These are phyloP conservation scores for Pleurotus platypus DNA, from an alignment of 768 basidiomycete species.

Conservation along the genomic window DNA sequence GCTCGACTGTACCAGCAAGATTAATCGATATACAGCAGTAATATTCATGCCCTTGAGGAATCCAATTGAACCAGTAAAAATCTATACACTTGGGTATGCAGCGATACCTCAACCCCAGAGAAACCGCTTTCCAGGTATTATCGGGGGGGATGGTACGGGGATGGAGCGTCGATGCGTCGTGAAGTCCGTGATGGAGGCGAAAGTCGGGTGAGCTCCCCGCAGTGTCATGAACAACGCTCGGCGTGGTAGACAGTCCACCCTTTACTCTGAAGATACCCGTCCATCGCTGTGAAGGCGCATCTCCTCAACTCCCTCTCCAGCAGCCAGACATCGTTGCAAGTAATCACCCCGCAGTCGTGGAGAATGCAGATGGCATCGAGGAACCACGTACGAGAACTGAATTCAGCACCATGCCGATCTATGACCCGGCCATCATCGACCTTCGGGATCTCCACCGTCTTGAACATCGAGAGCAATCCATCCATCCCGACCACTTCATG, in stretches of 20 bases:
- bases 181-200: too few species aligned
- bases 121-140: too few species aligned
- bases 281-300: constrained; percentile 47
- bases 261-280: constrained; percentile 41
- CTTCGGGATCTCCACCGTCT: constrained; percentile 36
- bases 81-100: too few species aligned
- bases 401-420: constrained; percentile 26
- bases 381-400: constrained; percentile 46
- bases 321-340: constrained; percentile 45
- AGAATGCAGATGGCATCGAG: constrained; percentile 41
- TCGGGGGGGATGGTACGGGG: too few species aligned
- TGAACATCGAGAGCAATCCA: constrained; percentile 39
- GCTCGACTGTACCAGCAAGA: too few species aligned
- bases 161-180: too few species aligned
- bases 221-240: constrained; percentile 3
- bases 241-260: constrained; percentile 18
- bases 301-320: constrained; percentile 44
- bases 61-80: too few species aligned
- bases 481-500: constrained; percentile 39
- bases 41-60: too few species aligned
- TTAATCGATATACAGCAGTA: too few species aligned
- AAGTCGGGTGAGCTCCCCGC: too few species aligned
- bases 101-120: too few species aligned
- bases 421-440: constrained; percentile 14
- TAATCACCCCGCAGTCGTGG: constrained; percentile 44